phyloP scores from a whole-genome alignment of 1,139 yeast species.

The Blastobotrys persicus region DNA sequence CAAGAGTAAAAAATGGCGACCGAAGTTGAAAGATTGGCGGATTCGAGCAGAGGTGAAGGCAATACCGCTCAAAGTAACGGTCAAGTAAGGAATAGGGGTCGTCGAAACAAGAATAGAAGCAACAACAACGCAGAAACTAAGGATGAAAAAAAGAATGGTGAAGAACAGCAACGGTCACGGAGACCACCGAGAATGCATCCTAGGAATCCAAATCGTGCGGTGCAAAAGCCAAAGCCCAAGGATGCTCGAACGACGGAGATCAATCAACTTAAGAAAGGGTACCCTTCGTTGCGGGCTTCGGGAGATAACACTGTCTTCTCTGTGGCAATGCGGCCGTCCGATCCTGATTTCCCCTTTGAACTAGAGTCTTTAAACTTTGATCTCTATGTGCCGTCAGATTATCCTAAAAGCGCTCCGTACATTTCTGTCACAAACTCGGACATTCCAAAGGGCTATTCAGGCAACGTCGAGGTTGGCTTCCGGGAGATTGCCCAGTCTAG shows the following conservation, averaged over 20 bases:
- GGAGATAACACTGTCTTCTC: slow-evolving; percentile 18
- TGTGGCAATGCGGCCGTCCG: slow-evolving; percentile 50
- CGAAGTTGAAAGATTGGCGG: neutral
- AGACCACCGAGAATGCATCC: neutral
- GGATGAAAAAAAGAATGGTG: neutral
- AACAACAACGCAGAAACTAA: neutral
- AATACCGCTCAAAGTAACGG: neutral
- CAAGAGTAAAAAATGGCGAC: neutral
- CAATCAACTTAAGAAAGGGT: slow-evolving; percentile 16
- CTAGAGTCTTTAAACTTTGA: slow-evolving; percentile 51
- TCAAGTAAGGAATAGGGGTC: neutral
- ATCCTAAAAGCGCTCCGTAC: slow-evolving; percentile 45
- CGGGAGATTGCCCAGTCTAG: slow-evolving; percentile 47
- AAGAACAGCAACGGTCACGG: neutral
- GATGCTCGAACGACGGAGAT: slow-evolving; percentile 17
- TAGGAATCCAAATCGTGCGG: slow-evolving; percentile 17
- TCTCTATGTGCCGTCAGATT: slow-evolving; percentile 53
- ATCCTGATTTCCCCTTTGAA: slow-evolving; percentile 74
- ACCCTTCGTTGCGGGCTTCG: slow-evolving; percentile 11
- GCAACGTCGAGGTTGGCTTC: slow-evolving; percentile 66
- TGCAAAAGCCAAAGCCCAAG: slow-evolving; percentile 24
- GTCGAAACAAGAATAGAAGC: neutral
- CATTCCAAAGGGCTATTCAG: slow-evolving; percentile 69
- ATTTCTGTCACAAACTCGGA: slow-evolving; percentile 56
- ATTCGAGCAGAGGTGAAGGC: neutral